phyloP scores from a whole-genome alignment of 768 basidiomycete species.

The Tulasnella sp. region DNA sequence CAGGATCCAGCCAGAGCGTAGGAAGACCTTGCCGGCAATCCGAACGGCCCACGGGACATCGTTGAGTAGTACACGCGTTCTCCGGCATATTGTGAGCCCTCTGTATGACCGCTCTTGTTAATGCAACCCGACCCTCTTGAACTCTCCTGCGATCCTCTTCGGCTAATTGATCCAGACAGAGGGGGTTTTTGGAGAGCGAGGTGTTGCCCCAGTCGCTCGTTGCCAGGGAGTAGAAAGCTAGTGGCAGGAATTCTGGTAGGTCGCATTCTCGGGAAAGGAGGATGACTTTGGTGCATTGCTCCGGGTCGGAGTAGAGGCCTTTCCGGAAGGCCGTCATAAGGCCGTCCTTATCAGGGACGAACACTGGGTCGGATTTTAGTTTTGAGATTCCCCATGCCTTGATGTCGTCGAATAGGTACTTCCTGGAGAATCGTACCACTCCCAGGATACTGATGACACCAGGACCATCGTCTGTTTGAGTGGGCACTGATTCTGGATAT shows the following conservation, averaged over 20 bases:
- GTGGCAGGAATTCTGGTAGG: constrained; percentile 5
- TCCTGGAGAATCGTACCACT: neutral
- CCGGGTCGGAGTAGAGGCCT: neutral
- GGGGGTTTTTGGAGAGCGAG: neutral
- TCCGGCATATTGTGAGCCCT: constrained; percentile 8
- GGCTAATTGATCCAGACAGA: neutral
- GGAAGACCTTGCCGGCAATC: neutral
- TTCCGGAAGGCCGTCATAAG: neutral
- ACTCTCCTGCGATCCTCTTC: neutral
- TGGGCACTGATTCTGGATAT: neutral
- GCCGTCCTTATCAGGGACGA: neutral
- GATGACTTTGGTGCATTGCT: neutral
- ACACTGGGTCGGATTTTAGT: neutral
- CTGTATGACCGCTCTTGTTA: neutral
- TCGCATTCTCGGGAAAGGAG: neutral
- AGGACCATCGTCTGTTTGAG: neutral
- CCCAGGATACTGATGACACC: neutral
- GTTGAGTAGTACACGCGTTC: neutral
- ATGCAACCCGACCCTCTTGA: neutral
- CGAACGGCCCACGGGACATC: neutral
- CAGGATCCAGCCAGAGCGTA: neutral
- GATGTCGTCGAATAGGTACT: constrained; percentile 8
- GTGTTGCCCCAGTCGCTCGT: neutral
- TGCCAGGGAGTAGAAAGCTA: constrained; percentile 4
- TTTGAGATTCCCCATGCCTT: neutral